Base-by-base conservation (phyloP, 164 flowering plant genomes). In the Vitis rotundifolia region DNA sequence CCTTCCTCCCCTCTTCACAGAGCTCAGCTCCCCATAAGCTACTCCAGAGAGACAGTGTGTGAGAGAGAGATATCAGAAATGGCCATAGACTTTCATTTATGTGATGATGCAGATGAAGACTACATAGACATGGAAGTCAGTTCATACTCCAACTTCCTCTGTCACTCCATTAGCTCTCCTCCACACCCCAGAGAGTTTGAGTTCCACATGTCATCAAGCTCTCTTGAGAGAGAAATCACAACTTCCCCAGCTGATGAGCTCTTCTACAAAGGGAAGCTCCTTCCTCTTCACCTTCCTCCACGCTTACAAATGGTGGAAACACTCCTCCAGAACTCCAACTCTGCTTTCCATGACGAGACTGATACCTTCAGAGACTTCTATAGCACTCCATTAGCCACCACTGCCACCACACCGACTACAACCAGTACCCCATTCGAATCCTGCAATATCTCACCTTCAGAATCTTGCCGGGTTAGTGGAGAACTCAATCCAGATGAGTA, bases 51-150 rank as follows among this genome's bases (percentile, higher is more conserved):
- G 63, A 59, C 61, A 22, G 31, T 63, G 62, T 52, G 56, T 60
- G 67, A 54, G 22, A 63, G 53, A 37, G 26, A 61, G 29, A 37
- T 10, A 31, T 14, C 14, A 22, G 68, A 60, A 65, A 84, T 85
- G 88, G 83, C 69, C 12, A 63, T 31, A 59, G 68, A 77, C 52
- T 64, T 31, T 9, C 26, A 50, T 31, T 70, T 78, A 12, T 71
- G 50, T 73, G 89, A 86, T 13, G 68, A 73, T 63, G 77, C 61
- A 68, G 94, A 92, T 26, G 97, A 90, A 49, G 95, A 90, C 18
- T 92, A 85, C 87, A 90, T 90, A 53, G 93, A 92, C 80, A 90
- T 92, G 87, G 95, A 90, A 76, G 77, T 90, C 9, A 83, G 82
- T 69, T 81, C 89, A 6, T 73, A 74, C 74, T 68, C 81, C 63